These are phyloP conservation scores for Apiospora marii DNA, from an alignment of 2,329 filamentous ascomycete genomes.

Conservation along the genomic window DNA sequence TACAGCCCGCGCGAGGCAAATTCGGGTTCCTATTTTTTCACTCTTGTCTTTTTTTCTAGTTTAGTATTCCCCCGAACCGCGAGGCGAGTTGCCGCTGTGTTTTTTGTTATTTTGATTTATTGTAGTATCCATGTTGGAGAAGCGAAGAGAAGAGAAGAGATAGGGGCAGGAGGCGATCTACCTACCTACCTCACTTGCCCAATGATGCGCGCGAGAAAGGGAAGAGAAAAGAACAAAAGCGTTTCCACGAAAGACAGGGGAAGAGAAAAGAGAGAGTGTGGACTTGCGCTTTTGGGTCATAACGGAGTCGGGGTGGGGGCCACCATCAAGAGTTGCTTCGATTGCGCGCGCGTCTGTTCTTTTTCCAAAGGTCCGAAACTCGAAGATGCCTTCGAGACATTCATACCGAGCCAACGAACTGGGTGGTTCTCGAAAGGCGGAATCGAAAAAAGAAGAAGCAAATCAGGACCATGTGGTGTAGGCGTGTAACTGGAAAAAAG, in stretches of 20 bases:
- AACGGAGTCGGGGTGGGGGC: neutral
- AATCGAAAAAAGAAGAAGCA: neutral
- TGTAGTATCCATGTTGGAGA: conserved; percentile 11
- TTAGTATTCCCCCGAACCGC: conserved; percentile 18
- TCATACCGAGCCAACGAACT: neutral
- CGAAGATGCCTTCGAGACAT: neutral
- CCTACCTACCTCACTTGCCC: neutral
- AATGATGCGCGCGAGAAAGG: neutral
- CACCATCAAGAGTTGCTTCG: neutral
- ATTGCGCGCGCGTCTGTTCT: neutral
- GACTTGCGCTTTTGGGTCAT: neutral
- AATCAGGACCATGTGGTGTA: neutral
- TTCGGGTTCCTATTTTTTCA: neutral
- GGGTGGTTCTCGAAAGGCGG: neutral
- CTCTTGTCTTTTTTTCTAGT: conserved; percentile 1
- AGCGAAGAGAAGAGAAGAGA: neutral
- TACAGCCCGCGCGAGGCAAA: conserved; percentile 1
- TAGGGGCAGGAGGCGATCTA: neutral
- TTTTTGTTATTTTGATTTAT: conserved; percentile 26
- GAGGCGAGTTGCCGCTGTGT: conserved; percentile 23
- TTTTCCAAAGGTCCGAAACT: neutral
- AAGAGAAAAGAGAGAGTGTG: neutral
- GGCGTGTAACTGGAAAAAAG: neutral
- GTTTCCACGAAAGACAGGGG: neutral
- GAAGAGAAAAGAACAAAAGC: neutral